These are phyloP conservation scores for Hypoxylon fuscum DNA, from an alignment of 495 filamentous ascomycete genomes.

Conservation along the genomic window DNA sequence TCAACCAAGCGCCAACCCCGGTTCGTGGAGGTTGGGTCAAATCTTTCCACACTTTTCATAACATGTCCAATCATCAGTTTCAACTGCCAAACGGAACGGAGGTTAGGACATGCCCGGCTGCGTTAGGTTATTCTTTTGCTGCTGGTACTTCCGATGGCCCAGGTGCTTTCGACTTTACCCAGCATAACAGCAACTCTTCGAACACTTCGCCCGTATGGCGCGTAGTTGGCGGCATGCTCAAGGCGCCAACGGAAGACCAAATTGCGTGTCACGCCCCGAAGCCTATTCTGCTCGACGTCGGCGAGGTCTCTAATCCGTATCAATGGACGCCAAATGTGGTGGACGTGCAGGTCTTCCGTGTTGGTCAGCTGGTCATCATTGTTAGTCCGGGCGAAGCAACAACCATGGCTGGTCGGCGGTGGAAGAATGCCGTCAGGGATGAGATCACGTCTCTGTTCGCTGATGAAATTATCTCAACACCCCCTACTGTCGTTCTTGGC, in stretches of 20 bases:
- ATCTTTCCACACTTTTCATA: slow-evolving; percentile 77
- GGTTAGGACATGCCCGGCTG: slow-evolving; percentile 85
- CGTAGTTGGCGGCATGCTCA: slow-evolving; percentile 76
- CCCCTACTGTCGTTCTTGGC: slow-evolving; percentile 85
- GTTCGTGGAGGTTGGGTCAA: slow-evolving; percentile 71
- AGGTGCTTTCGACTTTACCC: slow-evolving; percentile 92
- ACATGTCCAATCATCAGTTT: slow-evolving; percentile 80
- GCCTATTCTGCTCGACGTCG: slow-evolving; percentile 89
- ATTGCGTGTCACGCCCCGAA: slow-evolving; percentile 82
- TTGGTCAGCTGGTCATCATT: slow-evolving; percentile 88
- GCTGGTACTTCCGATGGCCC: slow-evolving; percentile 95
- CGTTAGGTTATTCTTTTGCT: slow-evolving; percentile 92
- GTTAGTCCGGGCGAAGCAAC: slow-evolving; percentile 91
- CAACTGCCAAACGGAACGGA: slow-evolving; percentile 75
- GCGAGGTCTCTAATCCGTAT: slow-evolving; percentile 81
- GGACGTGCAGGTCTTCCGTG: slow-evolving; percentile 87
- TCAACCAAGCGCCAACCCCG: slow-evolving; percentile 57
- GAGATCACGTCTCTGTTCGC: slow-evolving; percentile 57
- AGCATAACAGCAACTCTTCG: slow-evolving; percentile 76
- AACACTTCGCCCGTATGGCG: slow-evolving; percentile 86
- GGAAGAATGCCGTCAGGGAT: slow-evolving; percentile 80
- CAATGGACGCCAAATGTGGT: slow-evolving; percentile 93
- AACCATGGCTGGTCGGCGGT: slow-evolving; percentile 93
- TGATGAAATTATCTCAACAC: slow-evolving; percentile 42
- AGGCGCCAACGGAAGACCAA: slow-evolving; percentile 76